Conservation (phyloP, 129 eudicot species). For the Artemisia tridentata region DNA sequence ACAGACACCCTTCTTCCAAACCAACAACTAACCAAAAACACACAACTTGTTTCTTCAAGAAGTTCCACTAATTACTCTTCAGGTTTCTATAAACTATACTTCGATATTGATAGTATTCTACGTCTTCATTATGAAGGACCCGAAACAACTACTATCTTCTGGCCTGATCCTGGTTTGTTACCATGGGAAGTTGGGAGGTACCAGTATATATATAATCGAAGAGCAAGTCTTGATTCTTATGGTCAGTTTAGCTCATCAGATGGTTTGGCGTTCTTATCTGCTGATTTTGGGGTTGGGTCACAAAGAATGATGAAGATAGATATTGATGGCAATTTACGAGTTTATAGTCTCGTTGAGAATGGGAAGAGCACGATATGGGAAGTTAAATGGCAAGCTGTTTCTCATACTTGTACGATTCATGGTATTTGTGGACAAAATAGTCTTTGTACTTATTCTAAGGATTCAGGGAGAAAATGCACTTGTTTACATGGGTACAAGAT, state of each 20-base stretch:
- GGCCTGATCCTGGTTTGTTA: slow-evolving; percentile 20
- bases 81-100: slow-evolving; percentile 41
- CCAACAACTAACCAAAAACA: slow-evolving; percentile 30
- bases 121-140: slow-evolving; percentile 37
- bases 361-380: slow-evolving; percentile 15
- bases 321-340: slow-evolving; percentile 42
- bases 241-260: slow-evolving; percentile 42
- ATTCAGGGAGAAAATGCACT: slow-evolving; percentile 29
- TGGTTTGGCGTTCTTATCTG: slow-evolving; percentile 10
- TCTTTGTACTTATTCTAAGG: slow-evolving; percentile 29
- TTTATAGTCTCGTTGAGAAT: slow-evolving; percentile 33
- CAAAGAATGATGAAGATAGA: slow-evolving; percentile 41
- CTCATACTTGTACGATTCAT: slow-evolving; percentile 35
- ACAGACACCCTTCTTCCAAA: slow-evolving; percentile 60
- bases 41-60: slow-evolving; percentile 39
- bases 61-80: slow-evolving; percentile 36
- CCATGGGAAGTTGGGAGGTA: slow-evolving; percentile 24
- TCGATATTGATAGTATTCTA: slow-evolving; percentile 44
- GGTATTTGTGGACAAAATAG: slow-evolving; percentile 45
- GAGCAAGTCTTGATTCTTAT: slow-evolving; percentile 28
- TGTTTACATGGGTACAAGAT: slow-evolving; percentile 46
- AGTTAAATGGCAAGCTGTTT: slow-evolving; percentile 44
- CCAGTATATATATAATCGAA: slow-evolving; percentile 18
- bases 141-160: slow-evolving; percentile 7
- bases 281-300: slow-evolving; percentile 31